Percentiles rank a stretch among this genome's conserved stretches.
Evolutionary conservation across 495 filamentous ascomycete species (phyloP).

Genomic region (Trichoderma erinaceum): DNA sequence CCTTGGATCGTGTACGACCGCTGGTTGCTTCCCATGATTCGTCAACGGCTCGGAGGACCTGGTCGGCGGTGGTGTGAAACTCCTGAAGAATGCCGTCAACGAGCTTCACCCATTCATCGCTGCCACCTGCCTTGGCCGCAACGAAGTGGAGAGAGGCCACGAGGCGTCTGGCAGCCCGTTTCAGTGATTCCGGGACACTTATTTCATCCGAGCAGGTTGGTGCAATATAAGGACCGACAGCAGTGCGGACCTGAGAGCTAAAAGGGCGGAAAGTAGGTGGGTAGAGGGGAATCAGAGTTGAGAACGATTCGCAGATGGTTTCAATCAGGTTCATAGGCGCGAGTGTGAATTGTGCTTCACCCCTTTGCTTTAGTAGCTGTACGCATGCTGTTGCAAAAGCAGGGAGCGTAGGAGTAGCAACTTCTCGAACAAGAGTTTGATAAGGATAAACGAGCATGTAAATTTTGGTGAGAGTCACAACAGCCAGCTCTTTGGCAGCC

Average conservation of each 20-base stretch:
- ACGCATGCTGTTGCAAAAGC: conserved; percentile 66
- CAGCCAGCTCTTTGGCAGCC: conserved; percentile 63
- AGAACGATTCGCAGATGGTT: conserved; percentile 51
- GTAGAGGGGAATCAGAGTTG: conserved; percentile 64
- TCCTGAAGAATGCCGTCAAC: conserved; percentile 52
- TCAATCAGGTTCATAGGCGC: conserved; percentile 46
- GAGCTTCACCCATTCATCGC: conserved; percentile 65
- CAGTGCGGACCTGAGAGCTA: conserved; percentile 54
- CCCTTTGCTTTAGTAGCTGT: conserved; percentile 52
- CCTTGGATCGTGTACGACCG: conserved; percentile 28
- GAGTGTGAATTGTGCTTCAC: conserved; percentile 34
- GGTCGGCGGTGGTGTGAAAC: conserved; percentile 61
- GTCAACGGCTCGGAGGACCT: conserved; percentile 65
- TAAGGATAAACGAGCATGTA: conserved; percentile 75
- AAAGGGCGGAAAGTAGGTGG: conserved; percentile 75
- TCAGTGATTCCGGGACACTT: conserved; percentile 43
- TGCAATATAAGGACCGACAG: conserved; percentile 51
- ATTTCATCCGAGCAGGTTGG: conserved; percentile 44
- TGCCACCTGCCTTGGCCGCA: conserved; percentile 64
- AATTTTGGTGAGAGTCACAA: conserved; percentile 72
- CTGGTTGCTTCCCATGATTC: conserved; percentile 70
- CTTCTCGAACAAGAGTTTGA: conserved; percentile 76
- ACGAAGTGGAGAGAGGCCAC: conserved; percentile 66
- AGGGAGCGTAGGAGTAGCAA: conserved; percentile 76
- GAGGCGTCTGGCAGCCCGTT: conserved; percentile 51